Conservation (phyloP, 2,329 filamentous ascomycete species). For the Colletotrichum noveboracense region DNA sequence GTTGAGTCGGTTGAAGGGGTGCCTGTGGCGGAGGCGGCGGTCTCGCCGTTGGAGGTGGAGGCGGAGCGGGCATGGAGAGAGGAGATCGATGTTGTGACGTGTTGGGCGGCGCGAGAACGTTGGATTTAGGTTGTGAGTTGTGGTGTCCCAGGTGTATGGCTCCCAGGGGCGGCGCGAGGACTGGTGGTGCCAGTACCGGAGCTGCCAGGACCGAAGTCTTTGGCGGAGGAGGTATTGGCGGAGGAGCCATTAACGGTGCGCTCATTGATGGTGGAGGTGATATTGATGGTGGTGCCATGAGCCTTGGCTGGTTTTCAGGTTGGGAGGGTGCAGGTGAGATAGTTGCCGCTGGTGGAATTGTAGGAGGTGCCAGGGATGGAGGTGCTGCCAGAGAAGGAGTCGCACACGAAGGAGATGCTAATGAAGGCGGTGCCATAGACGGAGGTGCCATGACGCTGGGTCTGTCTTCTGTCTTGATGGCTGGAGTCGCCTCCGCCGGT, state of each 20-base stretch:
- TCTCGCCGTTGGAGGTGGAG: conserved; percentile 26
- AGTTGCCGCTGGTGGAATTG: conserved; percentile 12
- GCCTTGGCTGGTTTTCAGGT: conserved; percentile 25
- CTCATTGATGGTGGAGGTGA: conserved; percentile 2
- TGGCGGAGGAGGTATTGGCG: conserved; percentile 4
- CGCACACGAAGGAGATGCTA: neutral
- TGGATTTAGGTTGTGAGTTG: conserved; percentile 42
- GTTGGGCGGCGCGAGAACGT: conserved; percentile 51
- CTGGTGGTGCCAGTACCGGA: conserved; percentile 40
- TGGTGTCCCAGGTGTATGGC: conserved; percentile 29
- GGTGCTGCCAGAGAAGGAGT: neutral
- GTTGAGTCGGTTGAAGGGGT: conserved; percentile 19
- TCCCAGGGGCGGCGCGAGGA: conserved; percentile 40
- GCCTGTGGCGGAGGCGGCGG: conserved; percentile 23
- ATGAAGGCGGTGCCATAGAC: neutral
- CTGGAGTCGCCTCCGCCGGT: neutral
- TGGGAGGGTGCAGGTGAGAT: conserved; percentile 27
- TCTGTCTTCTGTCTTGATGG: conserved; percentile 8
- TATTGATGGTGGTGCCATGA: conserved; percentile 19
- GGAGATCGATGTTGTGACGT: conserved; percentile 41
- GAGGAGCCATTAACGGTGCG: neutral
- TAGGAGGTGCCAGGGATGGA: neutral
- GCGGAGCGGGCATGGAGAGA: conserved; percentile 36
- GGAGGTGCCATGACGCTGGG: conserved; percentile 2
- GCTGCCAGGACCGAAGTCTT: conserved; percentile 35